Evolutionary conservation across 2,329 filamentous ascomycete genomes (phyloP).

Genomic region (Teratosphaeria pseudoeucalypti): DNA sequence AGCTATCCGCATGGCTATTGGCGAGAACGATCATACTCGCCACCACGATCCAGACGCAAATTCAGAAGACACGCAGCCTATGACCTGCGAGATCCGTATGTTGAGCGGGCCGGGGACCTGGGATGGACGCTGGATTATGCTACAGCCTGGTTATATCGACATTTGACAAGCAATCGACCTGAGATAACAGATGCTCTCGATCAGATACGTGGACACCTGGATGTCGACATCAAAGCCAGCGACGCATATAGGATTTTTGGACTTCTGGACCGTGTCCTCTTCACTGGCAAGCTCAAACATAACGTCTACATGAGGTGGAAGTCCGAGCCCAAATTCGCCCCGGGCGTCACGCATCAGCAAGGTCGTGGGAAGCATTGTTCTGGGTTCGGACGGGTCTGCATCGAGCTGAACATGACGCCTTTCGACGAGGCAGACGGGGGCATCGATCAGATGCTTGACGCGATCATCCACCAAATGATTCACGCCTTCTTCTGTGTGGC

Average conservation of each 20-base stretch:
- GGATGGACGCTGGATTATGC: slow-evolving; percentile 34
- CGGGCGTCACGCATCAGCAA: slow-evolving; percentile 28
- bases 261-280: slow-evolving; percentile 27
- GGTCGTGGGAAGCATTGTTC: slow-evolving; percentile 12
- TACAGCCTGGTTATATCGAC: slow-evolving; percentile 29
- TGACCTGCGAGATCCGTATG: slow-evolving; percentile 12
- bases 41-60: background rate
- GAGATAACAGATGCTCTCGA: slow-evolving; percentile 20
- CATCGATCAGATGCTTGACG: slow-evolving; percentile 27
- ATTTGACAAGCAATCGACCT: slow-evolving; percentile 18
- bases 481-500: slow-evolving; percentile 36
- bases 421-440: slow-evolving; percentile 19
- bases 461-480: slow-evolving; percentile 36
- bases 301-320: slow-evolving; percentile 28
- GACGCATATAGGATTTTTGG: slow-evolving; percentile 22
- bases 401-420: slow-evolving; percentile 22
- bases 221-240: background rate
- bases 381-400: slow-evolving; percentile 24
- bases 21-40: background rate
- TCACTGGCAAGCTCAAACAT: slow-evolving; percentile 28
- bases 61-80: background rate
- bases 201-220: slow-evolving; percentile 11
- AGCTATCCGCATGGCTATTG: background rate
- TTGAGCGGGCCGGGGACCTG: slow-evolving; percentile 20
- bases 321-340: slow-evolving; percentile 15